Conservation (phyloP, 805 yeast genomes). For the Wickerhamomyces bovis region DNA sequence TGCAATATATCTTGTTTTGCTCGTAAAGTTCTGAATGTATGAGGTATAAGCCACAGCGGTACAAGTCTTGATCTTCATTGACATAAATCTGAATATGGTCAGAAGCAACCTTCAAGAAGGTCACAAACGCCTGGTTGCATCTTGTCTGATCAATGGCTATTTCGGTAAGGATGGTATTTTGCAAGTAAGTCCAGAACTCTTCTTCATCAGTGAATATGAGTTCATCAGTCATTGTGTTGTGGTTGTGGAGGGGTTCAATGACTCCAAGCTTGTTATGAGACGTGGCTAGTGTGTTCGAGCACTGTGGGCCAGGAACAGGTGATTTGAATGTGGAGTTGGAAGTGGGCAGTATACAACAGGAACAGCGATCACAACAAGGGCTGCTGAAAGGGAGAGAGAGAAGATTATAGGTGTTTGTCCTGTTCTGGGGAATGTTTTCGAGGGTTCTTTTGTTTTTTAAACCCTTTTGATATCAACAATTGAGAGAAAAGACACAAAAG, state of each 20-base stretch:
- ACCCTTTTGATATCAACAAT: too few species aligned
- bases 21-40: constrained; percentile 31
- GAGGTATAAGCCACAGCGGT: constrained; percentile 29
- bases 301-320: too few species aligned
- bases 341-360: too few species aligned
- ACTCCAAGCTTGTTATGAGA: too few species aligned
- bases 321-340: background rate
- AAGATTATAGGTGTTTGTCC: background rate
- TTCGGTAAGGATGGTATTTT: constrained; percentile 9
- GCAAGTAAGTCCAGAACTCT: constrained; percentile 19
- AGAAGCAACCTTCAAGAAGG: constrained; percentile 19
- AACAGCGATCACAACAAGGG: too few species aligned
- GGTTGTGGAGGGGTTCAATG: background rate
- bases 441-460: too few species aligned
- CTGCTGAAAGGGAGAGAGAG: too few species aligned
- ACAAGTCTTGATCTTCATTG: constrained; percentile 27
- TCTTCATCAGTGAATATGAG: constrained; percentile 11
- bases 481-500: too few species aligned
- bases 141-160: constrained; percentile 6
- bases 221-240: constrained; percentile 14
- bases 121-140: constrained; percentile 18
- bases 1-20: constrained; percentile 36
- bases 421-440: background rate
- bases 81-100: constrained; percentile 21
- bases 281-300: too few species aligned